phyloP scores from a whole-genome alignment of 225 moss, liverwort and hornwort genomes.

The Marchantia polymorpha region DNA sequence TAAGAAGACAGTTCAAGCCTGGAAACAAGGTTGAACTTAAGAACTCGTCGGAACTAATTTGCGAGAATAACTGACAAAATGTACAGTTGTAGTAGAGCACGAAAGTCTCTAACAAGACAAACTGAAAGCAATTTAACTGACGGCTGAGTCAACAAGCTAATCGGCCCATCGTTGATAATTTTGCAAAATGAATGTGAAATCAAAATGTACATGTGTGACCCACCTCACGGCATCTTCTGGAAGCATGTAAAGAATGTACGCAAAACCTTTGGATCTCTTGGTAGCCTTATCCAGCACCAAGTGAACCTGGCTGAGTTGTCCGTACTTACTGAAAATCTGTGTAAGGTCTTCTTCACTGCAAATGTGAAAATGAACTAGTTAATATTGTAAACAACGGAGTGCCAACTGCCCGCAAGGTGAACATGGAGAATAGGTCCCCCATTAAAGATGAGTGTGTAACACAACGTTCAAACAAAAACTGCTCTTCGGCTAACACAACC shows the following conservation, averaged over 20 bases:
- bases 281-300: slow-evolving; percentile 86
- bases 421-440: neutral
- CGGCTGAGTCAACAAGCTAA: too few relatives aligned
- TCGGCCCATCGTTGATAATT: neutral
- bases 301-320: slow-evolving; percentile 87
- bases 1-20: neutral
- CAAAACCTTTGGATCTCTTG: slow-evolving; percentile 87
- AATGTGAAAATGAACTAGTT: slow-evolving; percentile 12
- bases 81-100: too few relatives aligned
- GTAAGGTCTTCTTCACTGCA: slow-evolving; percentile 88
- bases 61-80: neutral
- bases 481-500: too few relatives aligned
- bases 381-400: neutral
- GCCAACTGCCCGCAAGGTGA: neutral
- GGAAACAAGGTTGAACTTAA: neutral
- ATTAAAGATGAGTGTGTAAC: too few relatives aligned
- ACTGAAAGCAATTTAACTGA: too few relatives aligned
- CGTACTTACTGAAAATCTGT: slow-evolving; percentile 77
- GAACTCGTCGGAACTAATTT: neutral
- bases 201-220: neutral
- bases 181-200: neutral
- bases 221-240: slow-evolving; percentile 95
- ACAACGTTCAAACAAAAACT: too few relatives aligned
- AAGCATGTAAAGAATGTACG: slow-evolving; percentile 84
- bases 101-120: too few relatives aligned